Conservation (phyloP, 192 early-diverging fungal genomes). For the Bifiguratus adelaidae region DNA sequence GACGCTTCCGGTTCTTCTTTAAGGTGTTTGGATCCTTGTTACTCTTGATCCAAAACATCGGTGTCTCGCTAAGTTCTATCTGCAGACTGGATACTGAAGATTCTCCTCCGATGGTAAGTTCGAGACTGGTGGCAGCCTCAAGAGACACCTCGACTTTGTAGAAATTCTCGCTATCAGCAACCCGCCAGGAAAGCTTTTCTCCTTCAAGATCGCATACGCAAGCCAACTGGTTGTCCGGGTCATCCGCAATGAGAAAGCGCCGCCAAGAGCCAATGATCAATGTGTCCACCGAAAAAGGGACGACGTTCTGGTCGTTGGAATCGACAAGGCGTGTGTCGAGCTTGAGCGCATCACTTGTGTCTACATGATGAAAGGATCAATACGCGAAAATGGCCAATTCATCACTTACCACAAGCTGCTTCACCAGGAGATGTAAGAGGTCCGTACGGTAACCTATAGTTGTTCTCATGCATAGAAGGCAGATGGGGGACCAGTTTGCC, state of each 20-base stretch:
- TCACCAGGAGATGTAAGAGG: no score
- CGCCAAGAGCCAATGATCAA: slow-evolving; percentile 53
- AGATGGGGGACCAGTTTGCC: no score
- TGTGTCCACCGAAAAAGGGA: slow-evolving; percentile 35
- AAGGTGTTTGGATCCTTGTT: no score
- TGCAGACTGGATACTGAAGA: slow-evolving; percentile 35
- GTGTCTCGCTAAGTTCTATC: slow-evolving; percentile 38
- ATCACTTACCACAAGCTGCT: no score
- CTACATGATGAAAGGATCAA: no score
- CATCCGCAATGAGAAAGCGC: slow-evolving; percentile 41
- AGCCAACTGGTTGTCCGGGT: no score
- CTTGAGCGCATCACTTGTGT: no score
- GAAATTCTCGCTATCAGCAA: slow-evolving; percentile 36
- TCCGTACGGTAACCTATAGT: no score
- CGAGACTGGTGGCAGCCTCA: slow-evolving; percentile 29
- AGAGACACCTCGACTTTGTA: slow-evolving; percentile 54
- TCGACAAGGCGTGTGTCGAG: no score
- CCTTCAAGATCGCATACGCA: slow-evolving; percentile 39
- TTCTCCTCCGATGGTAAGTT: slow-evolving; percentile 27
- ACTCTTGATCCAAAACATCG: slow-evolving; percentile 55
- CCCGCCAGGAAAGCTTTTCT: slow-evolving; percentile 41
- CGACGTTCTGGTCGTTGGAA: no score
- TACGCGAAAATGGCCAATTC: no score
- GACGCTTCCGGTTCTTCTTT: not conserved
- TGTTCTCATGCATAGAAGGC: no score